Conservation (phyloP, 2,329 filamentous ascomycete genomes). For the Fusarium devonianum region DNA sequence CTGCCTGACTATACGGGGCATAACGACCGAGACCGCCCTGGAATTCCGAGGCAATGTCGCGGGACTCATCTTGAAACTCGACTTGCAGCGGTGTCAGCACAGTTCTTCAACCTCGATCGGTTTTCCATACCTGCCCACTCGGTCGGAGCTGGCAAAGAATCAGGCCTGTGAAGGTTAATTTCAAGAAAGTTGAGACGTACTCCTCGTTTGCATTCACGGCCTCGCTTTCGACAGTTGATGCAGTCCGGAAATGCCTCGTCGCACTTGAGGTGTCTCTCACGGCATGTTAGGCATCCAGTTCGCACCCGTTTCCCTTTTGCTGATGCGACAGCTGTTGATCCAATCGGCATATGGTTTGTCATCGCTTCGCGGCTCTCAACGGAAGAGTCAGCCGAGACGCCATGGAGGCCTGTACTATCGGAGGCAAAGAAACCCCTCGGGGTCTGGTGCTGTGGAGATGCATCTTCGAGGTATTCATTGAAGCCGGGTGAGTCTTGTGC, state of each 20-base stretch:
- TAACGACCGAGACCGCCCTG: constrained; percentile 79
- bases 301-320: constrained; percentile 75
- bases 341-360: constrained; percentile 15
- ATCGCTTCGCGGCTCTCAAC: constrained; percentile 20
- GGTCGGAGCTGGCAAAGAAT: constrained; percentile 50
- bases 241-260: constrained; percentile 73
- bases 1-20: constrained; percentile 47
- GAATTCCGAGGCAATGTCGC: constrained; percentile 90
- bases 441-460: constrained; percentile 12
- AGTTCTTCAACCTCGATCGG: background rate
- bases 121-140: constrained; percentile 39
- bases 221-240: constrained; percentile 88
- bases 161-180: constrained; percentile 74
- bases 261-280: constrained; percentile 89
- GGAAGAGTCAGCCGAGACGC: constrained; percentile 6
- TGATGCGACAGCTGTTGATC: constrained; percentile 17
- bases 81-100: constrained; percentile 53
- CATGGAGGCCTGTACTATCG: constrained; percentile 18
- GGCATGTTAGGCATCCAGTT: constrained; percentile 89
- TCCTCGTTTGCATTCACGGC: constrained; percentile 83
- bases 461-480: constrained; percentile 9
- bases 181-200: constrained; percentile 92
- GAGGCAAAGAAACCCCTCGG: constrained; percentile 8
- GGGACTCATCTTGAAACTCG: constrained; percentile 86
- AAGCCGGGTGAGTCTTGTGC: constrained; percentile 1